A percentile compares a stretch with the other conserved stretches of the same genome.
These are phyloP conservation scores for Debaryomycetaceae sp. DNA, from an alignment of 1,139 yeast genomes.

Conservation along the genomic window DNA sequence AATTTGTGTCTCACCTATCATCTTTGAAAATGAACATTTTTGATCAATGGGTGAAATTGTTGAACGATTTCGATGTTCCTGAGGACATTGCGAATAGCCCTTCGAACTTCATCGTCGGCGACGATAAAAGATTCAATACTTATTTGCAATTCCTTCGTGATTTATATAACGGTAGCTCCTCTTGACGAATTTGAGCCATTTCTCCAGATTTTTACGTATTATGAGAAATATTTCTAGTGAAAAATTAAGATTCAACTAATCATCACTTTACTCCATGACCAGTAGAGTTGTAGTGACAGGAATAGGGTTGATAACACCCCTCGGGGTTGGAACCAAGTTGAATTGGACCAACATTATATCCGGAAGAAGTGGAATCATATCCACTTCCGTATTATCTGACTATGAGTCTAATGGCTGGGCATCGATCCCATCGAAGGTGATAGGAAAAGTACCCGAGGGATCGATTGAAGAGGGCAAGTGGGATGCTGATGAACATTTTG, in stretches of 20 bases:
- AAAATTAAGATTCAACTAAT: no score
- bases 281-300: slow-evolving; percentile 88
- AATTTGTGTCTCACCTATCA: neutral
- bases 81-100: slow-evolving; percentile 22
- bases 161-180: neutral
- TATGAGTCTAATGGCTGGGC: slow-evolving; percentile 45
- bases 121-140: slow-evolving; percentile 33
- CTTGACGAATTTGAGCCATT: neutral
- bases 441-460: slow-evolving; percentile 70
- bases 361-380: slow-evolving; percentile 53
- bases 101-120: slow-evolving; percentile 41
- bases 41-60: slow-evolving; percentile 29
- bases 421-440: slow-evolving; percentile 69
- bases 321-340: slow-evolving; percentile 64
- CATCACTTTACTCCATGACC: slow-evolving; percentile 10
- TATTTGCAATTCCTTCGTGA: slow-evolving; percentile 14
- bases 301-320: slow-evolving; percentile 78
- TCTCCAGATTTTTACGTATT: neutral
- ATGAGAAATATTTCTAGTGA: neutral
- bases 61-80: slow-evolving; percentile 20
- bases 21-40: slow-evolving; percentile 9
- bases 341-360: slow-evolving; percentile 54
- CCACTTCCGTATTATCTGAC: slow-evolving; percentile 47
- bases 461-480: slow-evolving; percentile 47
- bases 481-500: slow-evolving; percentile 45